phyloP scores from a whole-genome alignment of 2,329 filamentous ascomycete genomes.

The Mariannaea elegans region DNA sequence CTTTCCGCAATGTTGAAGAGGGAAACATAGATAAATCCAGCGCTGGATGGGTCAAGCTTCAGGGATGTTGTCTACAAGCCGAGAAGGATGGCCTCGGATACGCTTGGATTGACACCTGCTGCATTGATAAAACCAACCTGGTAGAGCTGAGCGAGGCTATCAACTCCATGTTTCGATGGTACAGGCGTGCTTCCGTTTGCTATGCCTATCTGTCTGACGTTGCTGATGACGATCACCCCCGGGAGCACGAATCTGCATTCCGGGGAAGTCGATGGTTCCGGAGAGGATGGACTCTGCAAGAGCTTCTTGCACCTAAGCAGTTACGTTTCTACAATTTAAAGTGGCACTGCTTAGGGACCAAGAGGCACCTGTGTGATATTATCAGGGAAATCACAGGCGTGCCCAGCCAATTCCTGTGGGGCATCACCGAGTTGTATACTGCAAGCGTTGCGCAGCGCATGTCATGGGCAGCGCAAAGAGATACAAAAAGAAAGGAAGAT shows the following conservation, averaged over 20 bases:
- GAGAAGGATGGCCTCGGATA: neutral
- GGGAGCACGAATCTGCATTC: neutral
- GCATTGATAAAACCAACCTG: neutral
- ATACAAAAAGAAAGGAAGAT: conserved; percentile 9
- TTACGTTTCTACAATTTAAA: neutral
- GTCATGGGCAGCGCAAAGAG: conserved; percentile 12
- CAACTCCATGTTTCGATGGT: too few species aligned
- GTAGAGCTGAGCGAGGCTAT: neutral
- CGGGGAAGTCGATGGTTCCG: neutral
- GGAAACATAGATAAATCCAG: too few species aligned
- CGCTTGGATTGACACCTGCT: conserved; percentile 3
- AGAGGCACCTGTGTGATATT: neutral
- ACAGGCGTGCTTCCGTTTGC: neutral
- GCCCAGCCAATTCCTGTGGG: neutral
- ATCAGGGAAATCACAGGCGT: neutral
- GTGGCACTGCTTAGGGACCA: conserved; percentile 1
- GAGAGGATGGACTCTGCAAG: neutral
- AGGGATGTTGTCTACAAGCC: too few species aligned
- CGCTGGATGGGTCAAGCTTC: too few species aligned
- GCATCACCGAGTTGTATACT: neutral
- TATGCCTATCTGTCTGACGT: conserved; percentile 7
- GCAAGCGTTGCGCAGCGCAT: conserved; percentile 13
- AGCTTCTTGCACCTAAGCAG: neutral
- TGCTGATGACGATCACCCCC: neutral
- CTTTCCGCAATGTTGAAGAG: neutral